Evolutionary conservation across 192 early-diverging fungal species (phyloP).

Genomic region (Chytriomyces sp.): DNA sequence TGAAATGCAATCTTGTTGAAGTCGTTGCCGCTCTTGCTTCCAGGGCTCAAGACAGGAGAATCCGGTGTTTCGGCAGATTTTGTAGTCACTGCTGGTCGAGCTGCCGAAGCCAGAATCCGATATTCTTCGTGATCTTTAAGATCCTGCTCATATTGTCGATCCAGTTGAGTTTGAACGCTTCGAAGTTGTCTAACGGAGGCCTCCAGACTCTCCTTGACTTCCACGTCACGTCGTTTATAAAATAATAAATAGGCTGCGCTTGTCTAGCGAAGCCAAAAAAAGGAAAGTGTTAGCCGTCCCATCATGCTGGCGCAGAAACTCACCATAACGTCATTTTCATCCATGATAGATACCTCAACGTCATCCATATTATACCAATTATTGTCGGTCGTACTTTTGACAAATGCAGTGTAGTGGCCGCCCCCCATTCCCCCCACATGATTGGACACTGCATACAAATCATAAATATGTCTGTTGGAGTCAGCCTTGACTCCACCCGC

Average conservation of each 20-base stretch:
- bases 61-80: too few relatives aligned
- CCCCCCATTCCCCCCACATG: conserved; percentile 30
- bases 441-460: conserved; percentile 73
- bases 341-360: conserved; percentile 42
- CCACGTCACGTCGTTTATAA: conserved; percentile 38
- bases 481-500: conserved; percentile 8
- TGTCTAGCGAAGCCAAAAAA: conserved; percentile 34
- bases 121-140: too few relatives aligned
- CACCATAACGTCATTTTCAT: conserved; percentile 18
- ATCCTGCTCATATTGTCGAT: too few relatives aligned
- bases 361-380: conserved; percentile 89
- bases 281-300: background rate
- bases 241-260: conserved; percentile 61
- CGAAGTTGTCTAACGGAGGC: background rate
- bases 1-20: too few relatives aligned
- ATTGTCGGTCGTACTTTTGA: conserved; percentile 42
- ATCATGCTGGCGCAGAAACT: background rate
- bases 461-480: conserved; percentile 58
- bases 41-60: too few relatives aligned
- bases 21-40: too few relatives aligned
- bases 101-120: too few relatives aligned
- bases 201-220: background rate
- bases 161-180: background rate
- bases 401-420: conserved; percentile 73
- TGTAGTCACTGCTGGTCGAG: too few relatives aligned